Base-by-base conservation (phyloP, 768 basidiomycete species). In the Lactarius deliciosus region DNA sequence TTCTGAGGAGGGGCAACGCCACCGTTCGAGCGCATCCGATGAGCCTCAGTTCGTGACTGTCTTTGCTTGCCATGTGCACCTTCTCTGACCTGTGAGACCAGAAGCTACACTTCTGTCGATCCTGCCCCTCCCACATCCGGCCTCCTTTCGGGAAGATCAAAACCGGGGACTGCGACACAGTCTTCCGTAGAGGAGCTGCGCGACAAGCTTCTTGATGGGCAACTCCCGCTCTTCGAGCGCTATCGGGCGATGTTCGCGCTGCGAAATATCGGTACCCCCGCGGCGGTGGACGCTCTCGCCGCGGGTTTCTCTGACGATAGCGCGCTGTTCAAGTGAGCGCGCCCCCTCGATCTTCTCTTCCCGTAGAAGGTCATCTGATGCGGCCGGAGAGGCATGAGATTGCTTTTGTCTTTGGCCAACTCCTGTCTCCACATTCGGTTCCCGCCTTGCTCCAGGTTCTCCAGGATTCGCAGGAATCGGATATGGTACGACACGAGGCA, bases 241-340 rank as follows among this genome's bases (percentile, higher is more conserved):
- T 99, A 99, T 75, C 87, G 97, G 13, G 96, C 97, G 55, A 98
- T 99, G 97, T 99, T 99, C 75, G 90, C 94, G 1, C 83, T 99
- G 55, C 86, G 97, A 43, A 97, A 99, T 75, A 90, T 95, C n/a
- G 91, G 92, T 38, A 88, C 90, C 1, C 82, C 86, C 20, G 84
- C 83, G 3, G 96, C 96, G 2, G 91, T 99, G 6, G 86, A 94
- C 68, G 95, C 96, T 7, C 88, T 99, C 32, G 92, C 95, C 0
- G 85, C 86, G 50, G 97, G 97, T 2, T 98, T 99, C 77, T 77
- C 81, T 2, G 96, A 99, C 69, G 86, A 88, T 61, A 93, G 90
- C 69, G 93, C 90, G 2, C 80, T 99, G 28, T 98, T 99, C 88
- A 94, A 95, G 94, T 96, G 68, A 71, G 86, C 62, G 60, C 59